These are phyloP conservation scores for Scutellaria barbata DNA, from an alignment of 257 asterid species.

Conservation along the genomic window DNA sequence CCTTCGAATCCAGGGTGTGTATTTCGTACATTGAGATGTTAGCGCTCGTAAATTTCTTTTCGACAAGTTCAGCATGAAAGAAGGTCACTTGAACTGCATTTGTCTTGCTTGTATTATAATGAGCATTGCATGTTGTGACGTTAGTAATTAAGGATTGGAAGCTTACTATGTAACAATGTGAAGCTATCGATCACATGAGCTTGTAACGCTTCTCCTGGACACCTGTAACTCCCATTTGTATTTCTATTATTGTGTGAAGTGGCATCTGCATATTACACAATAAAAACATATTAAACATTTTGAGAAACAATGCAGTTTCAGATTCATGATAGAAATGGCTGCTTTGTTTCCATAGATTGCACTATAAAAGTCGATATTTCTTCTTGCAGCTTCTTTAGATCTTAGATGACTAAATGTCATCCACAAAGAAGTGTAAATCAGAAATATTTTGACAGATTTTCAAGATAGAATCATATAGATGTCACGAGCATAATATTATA, in stretches of 20 bases:
- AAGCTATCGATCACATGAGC: conserved; percentile 58
- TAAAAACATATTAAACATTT: background rate
- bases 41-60: conserved; percentile 20
- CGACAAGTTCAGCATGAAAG: background rate
- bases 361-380: conserved; percentile 10
- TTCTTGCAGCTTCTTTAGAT: conserved; percentile 2
- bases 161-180: conserved; percentile 34
- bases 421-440: background rate
- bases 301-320: conserved; percentile 11
- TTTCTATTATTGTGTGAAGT: conserved; percentile 95
- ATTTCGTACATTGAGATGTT: conserved; percentile 10
- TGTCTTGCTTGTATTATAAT: conserved; percentile 10
- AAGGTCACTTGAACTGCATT: conserved; percentile 18
- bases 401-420: background rate
- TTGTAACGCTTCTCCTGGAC: conserved; percentile 98
- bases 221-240: conserved; percentile 99
- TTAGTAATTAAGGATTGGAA: conserved; percentile 26
- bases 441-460: background rate
- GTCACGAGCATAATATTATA: background rate
- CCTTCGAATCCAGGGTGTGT: conserved; percentile 24
- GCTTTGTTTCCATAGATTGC: background rate
- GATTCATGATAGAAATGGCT: background rate
- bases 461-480: background rate
- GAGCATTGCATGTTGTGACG: conserved; percentile 29
- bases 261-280: conserved; percentile 64